Evolutionary conservation across 805 yeast species (phyloP).

Genomic region (Saturnispora besseyi): DNA sequence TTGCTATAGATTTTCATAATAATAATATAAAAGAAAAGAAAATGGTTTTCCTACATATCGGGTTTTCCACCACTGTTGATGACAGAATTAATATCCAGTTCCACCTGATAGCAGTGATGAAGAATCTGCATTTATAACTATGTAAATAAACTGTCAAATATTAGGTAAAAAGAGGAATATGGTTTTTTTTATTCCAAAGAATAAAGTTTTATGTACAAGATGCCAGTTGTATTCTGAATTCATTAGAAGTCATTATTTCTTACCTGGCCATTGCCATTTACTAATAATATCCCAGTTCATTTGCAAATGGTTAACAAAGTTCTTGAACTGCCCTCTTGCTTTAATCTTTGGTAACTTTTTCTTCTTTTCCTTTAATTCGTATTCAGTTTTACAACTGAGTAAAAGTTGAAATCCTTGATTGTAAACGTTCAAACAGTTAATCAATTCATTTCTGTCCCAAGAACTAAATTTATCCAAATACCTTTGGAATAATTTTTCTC

Average conservation of each 20-base stretch:
- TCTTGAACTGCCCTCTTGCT: conserved; percentile 16
- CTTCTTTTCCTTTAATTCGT: conserved; percentile 17
- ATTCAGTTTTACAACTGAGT: conserved; percentile 18
- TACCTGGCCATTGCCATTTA: conserved; percentile 26
- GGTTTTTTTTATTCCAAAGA: background rate
- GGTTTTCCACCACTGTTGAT: no score
- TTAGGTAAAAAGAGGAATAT: no score
- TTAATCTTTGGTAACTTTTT: conserved; percentile 4
- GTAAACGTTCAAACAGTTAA: conserved; percentile 18
- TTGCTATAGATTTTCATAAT: no score
- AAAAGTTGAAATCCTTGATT: conserved; percentile 11
- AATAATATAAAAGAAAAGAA: no score
- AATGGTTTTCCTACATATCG: no score
- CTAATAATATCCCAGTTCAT: conserved; percentile 26
- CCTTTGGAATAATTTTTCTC: conserved; percentile 14
- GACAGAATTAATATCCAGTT: no score
- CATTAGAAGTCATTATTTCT: background rate
- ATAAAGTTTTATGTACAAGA: background rate
- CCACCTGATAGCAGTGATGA: no score
- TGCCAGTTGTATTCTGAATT: background rate
- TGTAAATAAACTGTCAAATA: no score
- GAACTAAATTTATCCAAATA: conserved; percentile 16
- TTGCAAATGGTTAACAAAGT: conserved; percentile 19
- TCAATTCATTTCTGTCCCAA: conserved; percentile 17
- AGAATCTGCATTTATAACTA: no score